Base-by-base conservation (phyloP, 305 asterid genomes). In the Withania somnifera region DNA sequence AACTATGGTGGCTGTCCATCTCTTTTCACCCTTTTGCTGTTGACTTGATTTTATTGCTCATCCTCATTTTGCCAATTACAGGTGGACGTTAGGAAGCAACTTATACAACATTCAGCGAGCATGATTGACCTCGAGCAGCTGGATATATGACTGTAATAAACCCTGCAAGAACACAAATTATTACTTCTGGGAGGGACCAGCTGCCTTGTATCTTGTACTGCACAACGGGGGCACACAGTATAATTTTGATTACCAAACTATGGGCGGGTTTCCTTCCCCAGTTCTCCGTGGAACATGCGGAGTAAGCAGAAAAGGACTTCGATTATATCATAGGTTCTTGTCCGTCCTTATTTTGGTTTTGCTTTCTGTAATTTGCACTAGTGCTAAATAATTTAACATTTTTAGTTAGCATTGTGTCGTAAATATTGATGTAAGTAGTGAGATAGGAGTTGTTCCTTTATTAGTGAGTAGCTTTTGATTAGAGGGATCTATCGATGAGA, bases 81-180 rank as follows among this genome's bases (percentile, higher is more conserved):
- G 99, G 99, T 96, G 81, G 99, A 96, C 82, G 75, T 58, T 47
- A 88, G 99, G 87, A 96, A 94, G 87, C 91, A 90, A 84, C 97
- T 93, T 76, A 92, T 96, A 83, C 86, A 86, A 88, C 86, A 89
- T 30, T 78, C 92, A 54, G 93, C 93, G 6, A 91, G 83, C 80
- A 82, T 77, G 82, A 81, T 96, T 84, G 88, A 91, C 86, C 84
- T 90, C 8, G 92, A 92, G 77, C 94, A 88, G 11, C 95, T 96
- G 77, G 98, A 94, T 85, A 93, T 96, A 83, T 96, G 86, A 90
- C 78, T 20, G 50, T 22, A 19, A 54, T 20, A 36, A 54, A 81
- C 8, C 38, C 60, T 17, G 30, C 83, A 80, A 22, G 24, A 60
- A 45, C 17, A 28, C 78, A 56, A 66, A 52, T 19, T 22, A 40